phyloP scores from a whole-genome alignment of 257 asterid genomes.

The Ilex aquifolium region DNA sequence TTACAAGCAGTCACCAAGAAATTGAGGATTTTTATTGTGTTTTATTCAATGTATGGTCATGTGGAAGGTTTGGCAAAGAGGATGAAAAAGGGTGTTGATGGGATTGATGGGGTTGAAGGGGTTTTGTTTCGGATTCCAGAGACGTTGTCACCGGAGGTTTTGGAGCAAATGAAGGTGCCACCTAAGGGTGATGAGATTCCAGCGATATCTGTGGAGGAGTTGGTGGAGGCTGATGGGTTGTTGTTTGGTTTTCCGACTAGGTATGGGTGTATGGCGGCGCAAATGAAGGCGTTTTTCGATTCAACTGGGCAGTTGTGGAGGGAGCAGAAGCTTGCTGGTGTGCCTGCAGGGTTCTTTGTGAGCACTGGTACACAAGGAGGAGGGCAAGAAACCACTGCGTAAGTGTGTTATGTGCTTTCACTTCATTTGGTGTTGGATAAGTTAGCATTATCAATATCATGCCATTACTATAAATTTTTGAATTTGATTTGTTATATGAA shows the following conservation, averaged over 20 bases:
- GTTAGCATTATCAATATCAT: no score
- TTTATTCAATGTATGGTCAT: conserved; percentile 58
- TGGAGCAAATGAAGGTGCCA: conserved; percentile 46
- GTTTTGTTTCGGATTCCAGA: conserved; percentile 45
- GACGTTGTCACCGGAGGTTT: conserved; percentile 26
- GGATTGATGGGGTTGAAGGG: conserved; percentile 48
- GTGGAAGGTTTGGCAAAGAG: conserved; percentile 45
- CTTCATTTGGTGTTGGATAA: not conserved
- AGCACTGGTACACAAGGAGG: conserved; percentile 61
- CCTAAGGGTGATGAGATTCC: conserved; percentile 30
- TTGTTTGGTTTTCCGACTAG: conserved; percentile 56
- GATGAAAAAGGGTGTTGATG: conserved; percentile 48
- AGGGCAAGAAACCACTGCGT: conserved; percentile 67
- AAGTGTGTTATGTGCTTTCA: conserved; percentile 10
- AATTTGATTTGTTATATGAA: no score
- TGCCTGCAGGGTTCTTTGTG: conserved; percentile 52
- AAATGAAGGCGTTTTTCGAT: conserved; percentile 55
- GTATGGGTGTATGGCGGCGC: conserved; percentile 50
- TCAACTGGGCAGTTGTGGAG: conserved; percentile 45
- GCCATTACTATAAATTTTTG: no score
- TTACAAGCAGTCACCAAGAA: conserved; percentile 11
- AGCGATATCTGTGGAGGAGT: conserved; percentile 27
- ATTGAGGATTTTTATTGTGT: conserved; percentile 43
- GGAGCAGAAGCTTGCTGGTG: conserved; percentile 52
- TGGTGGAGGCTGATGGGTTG: conserved; percentile 49